A percentile compares a stretch with the other conserved stretches of the same genome.
Conservation (phyloP, 129 eudicot species). For the Flaveria sonorensis region DNA sequence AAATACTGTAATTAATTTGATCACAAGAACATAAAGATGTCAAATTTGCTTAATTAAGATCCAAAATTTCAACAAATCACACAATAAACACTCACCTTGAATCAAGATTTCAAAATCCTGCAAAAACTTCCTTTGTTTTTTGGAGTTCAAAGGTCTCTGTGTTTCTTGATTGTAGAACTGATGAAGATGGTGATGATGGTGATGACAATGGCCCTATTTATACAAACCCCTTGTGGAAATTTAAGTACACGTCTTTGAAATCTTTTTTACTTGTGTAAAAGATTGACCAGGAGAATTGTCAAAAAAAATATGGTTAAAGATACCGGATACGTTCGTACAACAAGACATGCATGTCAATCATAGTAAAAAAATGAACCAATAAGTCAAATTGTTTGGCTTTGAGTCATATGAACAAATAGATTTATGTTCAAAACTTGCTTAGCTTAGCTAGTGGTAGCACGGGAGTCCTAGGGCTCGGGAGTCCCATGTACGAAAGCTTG, state of each 20-base stretch:
- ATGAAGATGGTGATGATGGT: constrained; percentile 19
- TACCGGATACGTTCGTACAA: background rate
- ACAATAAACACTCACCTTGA: constrained; percentile 28
- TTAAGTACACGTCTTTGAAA: constrained; percentile 39
- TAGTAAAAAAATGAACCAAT: constrained; percentile 6
- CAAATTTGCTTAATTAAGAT: background rate
- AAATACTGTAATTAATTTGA: background rate
- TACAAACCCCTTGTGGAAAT: constrained; percentile 41
- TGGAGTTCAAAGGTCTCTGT: constrained; percentile 24
- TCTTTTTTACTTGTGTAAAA: constrained; percentile 33
- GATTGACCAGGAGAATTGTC: constrained; percentile 35
- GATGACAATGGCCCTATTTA: constrained; percentile 20
- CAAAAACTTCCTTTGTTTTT: constrained; percentile 4
- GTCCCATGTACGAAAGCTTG: constrained; percentile 80
- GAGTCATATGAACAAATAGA: background rate
- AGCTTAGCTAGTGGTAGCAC: constrained; percentile 54
- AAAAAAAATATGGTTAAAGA: constrained; percentile 20
- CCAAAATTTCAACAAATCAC: constrained; percentile 3
- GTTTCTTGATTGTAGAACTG: constrained; percentile 17
- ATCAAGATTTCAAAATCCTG: constrained; percentile 21
- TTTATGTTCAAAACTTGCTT: constrained; percentile 1
- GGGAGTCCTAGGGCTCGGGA: constrained; percentile 87
- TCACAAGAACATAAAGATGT: too few relatives aligned
- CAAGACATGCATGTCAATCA: background rate
- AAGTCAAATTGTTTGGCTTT: too few relatives aligned